phyloP scores from a whole-genome alignment of 1,284 basidiomycete genomes.

The Waitea zeae region DNA sequence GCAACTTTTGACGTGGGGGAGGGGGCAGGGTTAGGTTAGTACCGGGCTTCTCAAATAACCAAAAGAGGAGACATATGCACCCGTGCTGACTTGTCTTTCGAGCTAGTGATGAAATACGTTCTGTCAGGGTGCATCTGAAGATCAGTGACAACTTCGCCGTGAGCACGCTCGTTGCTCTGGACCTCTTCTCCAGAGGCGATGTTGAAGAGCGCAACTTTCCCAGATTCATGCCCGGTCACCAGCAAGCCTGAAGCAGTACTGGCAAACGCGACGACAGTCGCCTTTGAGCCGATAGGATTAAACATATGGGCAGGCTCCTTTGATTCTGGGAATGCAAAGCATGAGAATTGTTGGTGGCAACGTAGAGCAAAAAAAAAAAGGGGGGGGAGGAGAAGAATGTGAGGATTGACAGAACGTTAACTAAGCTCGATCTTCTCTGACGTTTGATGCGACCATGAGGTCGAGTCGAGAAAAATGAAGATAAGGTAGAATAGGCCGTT shows the following conservation, averaged over 20 bases:
- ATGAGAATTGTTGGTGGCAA: background rate
- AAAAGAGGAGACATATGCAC: conserved; percentile 26
- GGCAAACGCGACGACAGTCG: conserved; percentile 81
- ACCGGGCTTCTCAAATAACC: background rate
- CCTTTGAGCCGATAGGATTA: conserved; percentile 85
- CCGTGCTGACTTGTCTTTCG: conserved; percentile 93
- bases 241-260: conserved; percentile 68
- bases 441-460: background rate
- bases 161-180: conserved; percentile 67
- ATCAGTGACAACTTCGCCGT: conserved; percentile 78
- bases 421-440: too few relatives aligned
- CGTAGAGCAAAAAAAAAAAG: too few relatives aligned
- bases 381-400: too few relatives aligned
- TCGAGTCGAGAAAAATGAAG: background rate
- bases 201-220: conserved; percentile 85
- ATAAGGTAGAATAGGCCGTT: conserved; percentile 1
- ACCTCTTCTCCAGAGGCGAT: conserved; percentile 80
- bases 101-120: conserved; percentile 91
- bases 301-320: conserved; percentile 66
- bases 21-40: background rate
- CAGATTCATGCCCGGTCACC: conserved; percentile 90
- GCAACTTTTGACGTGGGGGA: conserved; percentile 39
- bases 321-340: conserved; percentile 32
- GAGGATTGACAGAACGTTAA: too few relatives aligned
- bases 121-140: conserved; percentile 83